Percentiles rank a stretch among this genome's conserved stretches.
These are phyloP conservation scores for Cladophialophora chaetospira DNA, from an alignment of 2,329 filamentous ascomycete genomes.

Conservation along the genomic window DNA sequence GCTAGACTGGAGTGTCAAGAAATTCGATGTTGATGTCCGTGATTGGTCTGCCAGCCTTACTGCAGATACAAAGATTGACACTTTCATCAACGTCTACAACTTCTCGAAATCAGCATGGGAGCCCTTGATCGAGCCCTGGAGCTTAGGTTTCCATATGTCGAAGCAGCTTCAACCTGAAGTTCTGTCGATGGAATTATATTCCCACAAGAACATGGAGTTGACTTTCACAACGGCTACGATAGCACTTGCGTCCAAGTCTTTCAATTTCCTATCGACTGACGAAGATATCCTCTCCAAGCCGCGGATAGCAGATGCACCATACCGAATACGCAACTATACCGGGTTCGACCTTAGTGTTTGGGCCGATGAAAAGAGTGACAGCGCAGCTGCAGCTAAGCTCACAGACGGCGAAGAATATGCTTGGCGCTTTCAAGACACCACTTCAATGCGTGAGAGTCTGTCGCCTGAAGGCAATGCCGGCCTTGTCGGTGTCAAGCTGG, in stretches of 20 bases:
- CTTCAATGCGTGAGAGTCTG: slow-evolving; percentile 91
- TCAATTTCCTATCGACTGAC: slow-evolving; percentile 82
- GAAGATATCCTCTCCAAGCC: slow-evolving; percentile 94
- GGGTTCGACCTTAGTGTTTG: slow-evolving; percentile 87
- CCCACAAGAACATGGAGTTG: slow-evolving; percentile 86
- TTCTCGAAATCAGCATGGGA: slow-evolving; percentile 99
- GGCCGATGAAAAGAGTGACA: slow-evolving; percentile 72
- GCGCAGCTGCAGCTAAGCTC: slow-evolving; percentile 69
- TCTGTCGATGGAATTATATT: slow-evolving; percentile 81
- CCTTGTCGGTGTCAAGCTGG: slow-evolving; percentile 77
- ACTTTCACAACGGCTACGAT: slow-evolving; percentile 93
- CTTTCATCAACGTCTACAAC: slow-evolving; percentile 96
- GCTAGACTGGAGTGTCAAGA: slow-evolving; percentile 88
- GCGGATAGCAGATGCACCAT: slow-evolving; percentile 85
- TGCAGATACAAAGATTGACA: slow-evolving; percentile 86
- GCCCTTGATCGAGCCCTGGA: slow-evolving; percentile 93
- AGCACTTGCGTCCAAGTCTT: slow-evolving; percentile 87
- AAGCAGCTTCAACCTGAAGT: slow-evolving; percentile 74
- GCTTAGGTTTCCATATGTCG: slow-evolving; percentile 85
- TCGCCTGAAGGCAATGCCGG: slow-evolving; percentile 79
- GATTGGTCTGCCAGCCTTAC: slow-evolving; percentile 90
- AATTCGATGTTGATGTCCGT: slow-evolving; percentile 78
- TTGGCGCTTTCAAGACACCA: slow-evolving; percentile 97
- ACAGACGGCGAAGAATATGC: slow-evolving; percentile 87
- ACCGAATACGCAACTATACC: slow-evolving; percentile 91